Evolutionary conservation across 345 rosid genomes (phyloP), one percentile per base, ranked within the genome.

Genomic region (Carallia brachiata): DNA sequence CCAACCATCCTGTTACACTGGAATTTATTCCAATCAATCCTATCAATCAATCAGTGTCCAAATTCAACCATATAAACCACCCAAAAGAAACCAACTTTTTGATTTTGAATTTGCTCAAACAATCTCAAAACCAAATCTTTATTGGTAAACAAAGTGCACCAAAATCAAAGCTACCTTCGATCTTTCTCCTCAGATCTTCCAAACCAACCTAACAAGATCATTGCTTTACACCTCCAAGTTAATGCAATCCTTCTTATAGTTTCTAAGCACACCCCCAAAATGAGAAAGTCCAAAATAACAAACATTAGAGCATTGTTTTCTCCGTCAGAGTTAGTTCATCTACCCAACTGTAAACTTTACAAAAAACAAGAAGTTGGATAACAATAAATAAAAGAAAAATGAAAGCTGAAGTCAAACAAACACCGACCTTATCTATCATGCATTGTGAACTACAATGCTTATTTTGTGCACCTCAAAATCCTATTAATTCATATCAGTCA

Each of bases 281-380:
- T 69, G 56, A 56, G 40, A 68, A 66, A 52, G 55, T 4, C 55
- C 50, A 62, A 71, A 69, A 23, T 48, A 55, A 16, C 62, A 72
- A 65, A 65, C 7, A n/a, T 32, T 8, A 19, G 19, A 61, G 56
- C 81, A 61, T 79, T 60, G 88, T 52, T 65, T 60, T 75, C 66
- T 80, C 86, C 89, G 86, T 66, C 85, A 32, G 70, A 63, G 88
- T 84, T 87, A 36, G 89, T 74, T 84, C 86, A 87, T 81, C 92
- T 81, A 75, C 89, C 85, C 73, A 83, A 31, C 85, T 6, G 71
- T 40, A 80, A 76, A 53, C 2, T 62, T 61, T 61, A 62, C 61
- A 75, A 66, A 55, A 37, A 19, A 12, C 15, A 58, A 66, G 67
- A 18, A 40, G 56, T 61, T 23, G 50, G 16, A 32, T 18, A 2